These are phyloP conservation scores for Nakazawaea wickerhamii DNA, from an alignment of 805 yeast species.

Conservation along the genomic window DNA sequence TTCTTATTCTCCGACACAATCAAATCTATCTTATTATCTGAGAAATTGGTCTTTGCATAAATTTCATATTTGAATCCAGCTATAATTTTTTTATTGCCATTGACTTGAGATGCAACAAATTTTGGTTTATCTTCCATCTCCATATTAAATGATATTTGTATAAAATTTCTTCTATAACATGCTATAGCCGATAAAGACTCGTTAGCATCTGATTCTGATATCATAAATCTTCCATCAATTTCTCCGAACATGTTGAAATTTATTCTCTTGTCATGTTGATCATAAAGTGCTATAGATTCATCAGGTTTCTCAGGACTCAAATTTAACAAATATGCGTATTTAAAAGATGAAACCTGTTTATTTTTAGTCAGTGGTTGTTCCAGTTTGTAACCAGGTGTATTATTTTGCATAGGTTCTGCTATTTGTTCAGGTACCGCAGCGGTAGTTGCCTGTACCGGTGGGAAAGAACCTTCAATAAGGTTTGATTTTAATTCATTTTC, in stretches of 20 bases:
- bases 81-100: neutral
- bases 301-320: constrained; percentile 9
- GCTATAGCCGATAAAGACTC: constrained; percentile 34
- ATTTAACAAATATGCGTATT: constrained; percentile 7
- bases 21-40: constrained; percentile 28
- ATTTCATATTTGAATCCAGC: constrained; percentile 26
- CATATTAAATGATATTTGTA: constrained; percentile 25
- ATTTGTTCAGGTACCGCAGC: too few relatives aligned
- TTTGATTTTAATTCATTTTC: neutral
- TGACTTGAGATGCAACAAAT: neutral
- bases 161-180: constrained; percentile 40
- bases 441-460: too few relatives aligned
- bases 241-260: constrained; percentile 29
- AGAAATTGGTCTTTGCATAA: constrained; percentile 30
- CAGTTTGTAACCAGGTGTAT: neutral
- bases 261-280: constrained; percentile 26
- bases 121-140: constrained; percentile 2
- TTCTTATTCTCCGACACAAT: constrained; percentile 21
- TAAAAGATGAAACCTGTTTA: constrained; percentile 16
- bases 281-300: constrained; percentile 20
- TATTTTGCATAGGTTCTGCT: neutral
- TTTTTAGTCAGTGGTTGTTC: constrained; percentile 1
- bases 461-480: neutral
- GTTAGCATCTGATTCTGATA: constrained; percentile 27
- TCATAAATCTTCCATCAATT: constrained; percentile 35